Base-by-base conservation (phyloP, 305 asterid species). In the Fraxinus sp. region DNA sequence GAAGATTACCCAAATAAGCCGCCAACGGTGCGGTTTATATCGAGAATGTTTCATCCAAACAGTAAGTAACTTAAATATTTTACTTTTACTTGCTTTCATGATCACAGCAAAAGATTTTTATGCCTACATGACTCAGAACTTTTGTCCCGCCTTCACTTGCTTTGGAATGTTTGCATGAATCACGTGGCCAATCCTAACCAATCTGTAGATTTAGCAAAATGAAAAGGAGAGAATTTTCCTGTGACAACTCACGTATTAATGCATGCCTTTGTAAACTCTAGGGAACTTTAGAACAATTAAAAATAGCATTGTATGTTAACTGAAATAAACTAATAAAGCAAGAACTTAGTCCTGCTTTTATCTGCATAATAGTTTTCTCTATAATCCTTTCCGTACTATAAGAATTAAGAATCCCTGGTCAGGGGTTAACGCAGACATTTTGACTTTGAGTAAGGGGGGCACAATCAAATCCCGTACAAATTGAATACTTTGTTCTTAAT, bases 1-100 rank as follows among this genome's bases (percentile, higher is more conserved):
- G 97, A 94, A 86, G 98, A 94, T 83, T 94, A 94, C 85, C 98
- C 98, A 14, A 94, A 94, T 74, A 94, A 94, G 92, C 97, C 98
- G 55, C 98, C 98, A 76, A 91, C 92, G 1, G 98, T 93, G 85
- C 90, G 95, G 41, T 94, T 94, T 87, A 81, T 92, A 73, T 94
- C 98, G 55, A 89, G 97, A 88, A 94, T 94, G 98, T 93, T 94
- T 87, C 98, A 94, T 81, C 98, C 97, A 46, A 94, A 94, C 83
- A 94, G 98, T 94, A 93, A 94, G 98, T 86, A 70, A 30, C 52
- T 44, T 66, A 71, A 41, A 78, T 80, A 41, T 80, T 73, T 80
- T 24, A 33, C 26, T 57, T 55, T 36, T 37, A 13, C 32, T 30
- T 35, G 35, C 57, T 80, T 72, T 78, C 39, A 20, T 64, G 41